These are phyloP conservation scores for Backusella macrospora DNA, from an alignment of 192 early-diverging fungal genomes.

Conservation along the genomic window DNA sequence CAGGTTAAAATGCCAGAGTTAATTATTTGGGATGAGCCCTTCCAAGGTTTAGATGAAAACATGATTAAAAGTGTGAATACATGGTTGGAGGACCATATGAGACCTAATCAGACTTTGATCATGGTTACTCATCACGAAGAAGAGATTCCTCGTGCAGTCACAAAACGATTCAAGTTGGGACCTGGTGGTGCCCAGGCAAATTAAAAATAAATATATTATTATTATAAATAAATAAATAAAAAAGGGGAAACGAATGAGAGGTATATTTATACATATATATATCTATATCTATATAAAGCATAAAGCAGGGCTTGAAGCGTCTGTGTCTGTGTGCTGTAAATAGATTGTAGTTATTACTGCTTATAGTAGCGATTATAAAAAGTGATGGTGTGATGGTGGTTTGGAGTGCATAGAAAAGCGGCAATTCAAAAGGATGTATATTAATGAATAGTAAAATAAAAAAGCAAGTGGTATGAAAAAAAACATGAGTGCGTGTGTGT, in stretches of 20 bases:
- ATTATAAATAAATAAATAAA: constrained; percentile 1
- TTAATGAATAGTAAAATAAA: too few species aligned
- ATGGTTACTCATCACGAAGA: constrained; percentile 62
- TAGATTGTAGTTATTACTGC: too few species aligned
- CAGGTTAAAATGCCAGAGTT: constrained; percentile 47
- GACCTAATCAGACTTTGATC: constrained; percentile 50
- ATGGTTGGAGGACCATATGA: constrained; percentile 51
- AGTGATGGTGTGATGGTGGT: too few species aligned
- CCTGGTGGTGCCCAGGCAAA: constrained; percentile 15
- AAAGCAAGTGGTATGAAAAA: neutral
- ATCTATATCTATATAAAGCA: too few species aligned
- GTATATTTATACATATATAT: neutral
- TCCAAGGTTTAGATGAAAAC: constrained; percentile 56
- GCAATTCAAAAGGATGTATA: too few species aligned
- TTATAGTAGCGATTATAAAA: too few species aligned
- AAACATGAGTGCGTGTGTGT: neutral
- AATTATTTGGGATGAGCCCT: constrained; percentile 62
- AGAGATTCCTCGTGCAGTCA: constrained; percentile 50
- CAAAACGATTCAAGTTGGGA: constrained; percentile 28
- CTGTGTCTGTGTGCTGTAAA: too few species aligned
- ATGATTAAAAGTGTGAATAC: constrained; percentile 42
- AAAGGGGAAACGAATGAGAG: neutral
- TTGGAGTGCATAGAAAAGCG: too few species aligned
- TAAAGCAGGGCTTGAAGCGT: too few species aligned
- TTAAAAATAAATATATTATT: neutral